Evolutionary conservation across 306 rosid species (phyloP).

Genomic region (Cucumis sativus): DNA sequence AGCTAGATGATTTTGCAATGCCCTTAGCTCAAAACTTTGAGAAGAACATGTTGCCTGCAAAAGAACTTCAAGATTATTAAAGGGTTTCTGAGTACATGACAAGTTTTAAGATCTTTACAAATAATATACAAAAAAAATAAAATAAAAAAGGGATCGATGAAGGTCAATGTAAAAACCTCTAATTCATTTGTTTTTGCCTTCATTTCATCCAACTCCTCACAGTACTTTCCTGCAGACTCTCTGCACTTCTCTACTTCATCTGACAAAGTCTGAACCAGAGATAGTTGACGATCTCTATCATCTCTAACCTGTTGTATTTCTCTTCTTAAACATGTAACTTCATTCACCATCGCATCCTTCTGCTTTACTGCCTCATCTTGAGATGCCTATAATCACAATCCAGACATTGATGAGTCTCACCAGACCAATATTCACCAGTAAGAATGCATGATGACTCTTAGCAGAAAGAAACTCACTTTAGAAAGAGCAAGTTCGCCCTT

Average conservation of each 20-base stretch:
- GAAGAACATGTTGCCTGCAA: conserved; percentile 58
- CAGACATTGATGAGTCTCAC: neutral
- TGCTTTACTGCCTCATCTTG: conserved; percentile 89
- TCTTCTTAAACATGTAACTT: conserved; percentile 45
- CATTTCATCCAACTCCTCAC: conserved; percentile 46
- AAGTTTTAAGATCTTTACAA: neutral
- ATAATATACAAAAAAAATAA: neutral
- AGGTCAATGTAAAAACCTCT: conserved; percentile 43
- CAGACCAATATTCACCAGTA: neutral
- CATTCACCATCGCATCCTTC: conserved; percentile 66
- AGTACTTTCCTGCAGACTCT: conserved; percentile 47
- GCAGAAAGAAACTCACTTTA: conserved; percentile 44
- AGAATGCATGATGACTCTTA: neutral
- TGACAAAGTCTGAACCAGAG: conserved; percentile 47
- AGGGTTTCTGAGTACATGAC: neutral
- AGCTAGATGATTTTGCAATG: conserved; percentile 41
- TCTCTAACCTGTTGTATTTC: conserved; percentile 78
- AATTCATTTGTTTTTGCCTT: conserved; percentile 40
- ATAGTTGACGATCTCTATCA: conserved; percentile 50
- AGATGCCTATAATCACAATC: conserved; percentile 35
- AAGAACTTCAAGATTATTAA: neutral
- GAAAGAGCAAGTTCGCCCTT: conserved; percentile 77
- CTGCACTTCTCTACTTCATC: conserved; percentile 50
- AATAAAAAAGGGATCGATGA: neutral
- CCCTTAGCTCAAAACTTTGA: conserved; percentile 45